Evolutionary conservation across 345 rosid species (phyloP).

Genomic region (Arabis alpina): DNA sequence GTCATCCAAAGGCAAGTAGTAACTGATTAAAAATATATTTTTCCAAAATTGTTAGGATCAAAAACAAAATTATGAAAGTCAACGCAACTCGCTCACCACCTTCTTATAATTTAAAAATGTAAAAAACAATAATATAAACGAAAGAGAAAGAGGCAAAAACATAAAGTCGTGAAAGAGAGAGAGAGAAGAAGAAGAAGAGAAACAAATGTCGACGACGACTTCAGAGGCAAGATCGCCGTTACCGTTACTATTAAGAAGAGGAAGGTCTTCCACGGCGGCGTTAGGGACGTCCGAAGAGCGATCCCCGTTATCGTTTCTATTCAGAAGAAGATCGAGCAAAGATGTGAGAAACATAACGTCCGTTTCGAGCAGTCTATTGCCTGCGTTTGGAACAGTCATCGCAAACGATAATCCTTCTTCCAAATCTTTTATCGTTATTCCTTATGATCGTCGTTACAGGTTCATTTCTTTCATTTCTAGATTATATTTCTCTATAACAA

Average conservation of each 20-base stretch:
- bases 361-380: conserved; percentile 82
- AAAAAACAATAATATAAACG: conserved; percentile 16
- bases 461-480: background rate
- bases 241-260: conserved; percentile 57
- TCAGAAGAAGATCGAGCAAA: conserved; percentile 60
- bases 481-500: background rate
- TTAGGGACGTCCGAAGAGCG: conserved; percentile 38
- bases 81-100: conserved; percentile 20
- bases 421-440: conserved; percentile 63
- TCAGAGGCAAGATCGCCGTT: conserved; percentile 50
- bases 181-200: conserved; percentile 25
- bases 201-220: conserved; percentile 41
- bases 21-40: background rate
- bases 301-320: conserved; percentile 54
- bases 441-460: conserved; percentile 92
- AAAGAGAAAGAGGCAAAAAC: background rate
- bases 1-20: background rate
- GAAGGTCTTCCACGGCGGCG: conserved; percentile 36
- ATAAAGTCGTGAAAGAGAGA: conserved; percentile 16
- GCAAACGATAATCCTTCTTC: conserved; percentile 55
- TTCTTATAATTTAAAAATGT: background rate
- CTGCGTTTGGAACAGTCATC: conserved; percentile 81
- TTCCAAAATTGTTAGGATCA: background rate
- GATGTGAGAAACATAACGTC: conserved; percentile 67
- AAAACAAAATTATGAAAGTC: conserved; percentile 19